Conservation (phyloP, 1,284 basidiomycete species). For the Pterula multifida region DNA sequence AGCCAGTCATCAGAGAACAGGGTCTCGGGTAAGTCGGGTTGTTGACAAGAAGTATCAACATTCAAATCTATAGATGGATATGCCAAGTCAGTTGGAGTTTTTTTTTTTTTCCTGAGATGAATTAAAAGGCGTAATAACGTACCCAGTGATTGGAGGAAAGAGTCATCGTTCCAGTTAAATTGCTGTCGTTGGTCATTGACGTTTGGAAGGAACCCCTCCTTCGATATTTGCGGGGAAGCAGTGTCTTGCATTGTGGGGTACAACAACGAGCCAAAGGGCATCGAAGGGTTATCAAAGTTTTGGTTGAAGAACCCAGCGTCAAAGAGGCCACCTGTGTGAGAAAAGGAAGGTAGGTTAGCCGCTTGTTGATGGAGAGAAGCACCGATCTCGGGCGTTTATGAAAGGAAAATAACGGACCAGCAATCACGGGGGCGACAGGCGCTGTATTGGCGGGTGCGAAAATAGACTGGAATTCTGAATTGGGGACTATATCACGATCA, state of each 20-base stretch:
- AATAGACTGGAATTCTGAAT: not conserved
- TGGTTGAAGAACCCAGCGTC: not conserved
- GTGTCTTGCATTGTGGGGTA: not conserved
- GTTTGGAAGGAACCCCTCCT: not conserved
- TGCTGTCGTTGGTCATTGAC: slow-evolving; percentile 1
- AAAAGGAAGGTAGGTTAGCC: not conserved
- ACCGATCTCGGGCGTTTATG: not conserved
- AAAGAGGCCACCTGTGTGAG: not conserved
- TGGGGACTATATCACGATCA: not conserved
- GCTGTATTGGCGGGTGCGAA: not conserved
- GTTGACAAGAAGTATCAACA: not conserved
- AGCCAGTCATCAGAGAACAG: not conserved
- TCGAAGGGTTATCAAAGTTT: not conserved
- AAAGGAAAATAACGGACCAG: not conserved
- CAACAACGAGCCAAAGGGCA: not conserved
- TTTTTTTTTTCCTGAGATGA: not conserved
- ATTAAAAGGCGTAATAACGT: not conserved
- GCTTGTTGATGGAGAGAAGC: not conserved
- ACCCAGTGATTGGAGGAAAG: not conserved
- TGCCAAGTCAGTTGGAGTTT: not conserved
- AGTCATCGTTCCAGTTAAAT: not conserved
- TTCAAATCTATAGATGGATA: not conserved
- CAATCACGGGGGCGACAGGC: not conserved
- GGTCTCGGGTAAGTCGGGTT: not conserved
- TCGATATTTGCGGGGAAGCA: not conserved